Base-by-base conservation (phyloP, 805 yeast species). In the Hanseniaspora jakobsenii region DNA sequence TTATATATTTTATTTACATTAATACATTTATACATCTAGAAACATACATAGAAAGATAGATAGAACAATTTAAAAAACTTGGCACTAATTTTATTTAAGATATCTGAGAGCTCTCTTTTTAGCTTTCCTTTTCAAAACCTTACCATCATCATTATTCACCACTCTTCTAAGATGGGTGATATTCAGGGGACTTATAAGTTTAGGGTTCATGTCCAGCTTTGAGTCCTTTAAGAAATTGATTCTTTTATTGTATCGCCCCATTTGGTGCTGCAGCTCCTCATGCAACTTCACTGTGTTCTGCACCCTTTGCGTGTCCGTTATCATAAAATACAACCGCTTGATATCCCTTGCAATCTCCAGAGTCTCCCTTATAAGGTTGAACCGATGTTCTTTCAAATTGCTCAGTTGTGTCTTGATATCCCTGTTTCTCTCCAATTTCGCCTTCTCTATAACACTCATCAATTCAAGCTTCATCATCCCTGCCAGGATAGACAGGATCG, bases 381-480 rank as follows among this genome's bases (percentile, higher is more conserved):
- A 27, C 23, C 45, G 34, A 9, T 41, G 35, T 9, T 14, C 12
- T 13, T 41, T 35, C 12, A 35, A 16, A 19, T 34, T 21, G 2
- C 21, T 4, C 14, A 34, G 24, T 9, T 26, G 23, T 2, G 13
- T 26, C 23, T 34, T 41, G 13, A 41, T 36, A 35, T 41, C 38
- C 13, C 35, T 34, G 17, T 41, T 36, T 34, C 45, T 34, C n/a
- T 34, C 35, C 21, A 34, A 12, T 24, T 41, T 41, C 6, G 45
- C 45, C 8, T 34, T 41, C 29, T 41, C 45, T 17, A 41, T 35
- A 9, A 41, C 30, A 22, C 35, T 41, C 30, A 41, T 12, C 8
- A 41, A 35, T 23, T 41, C 45, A 10, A 41, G 16, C 22, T 41
- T 41, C 38, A 41, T 30, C 45, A 41, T 41, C 34, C 45, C 45